Percentiles rank a stretch among this genome's conserved stretches.
Evolutionary conservation across 805 yeast genomes (phyloP).

Genomic region (Lachancea lanzarotensis): DNA sequence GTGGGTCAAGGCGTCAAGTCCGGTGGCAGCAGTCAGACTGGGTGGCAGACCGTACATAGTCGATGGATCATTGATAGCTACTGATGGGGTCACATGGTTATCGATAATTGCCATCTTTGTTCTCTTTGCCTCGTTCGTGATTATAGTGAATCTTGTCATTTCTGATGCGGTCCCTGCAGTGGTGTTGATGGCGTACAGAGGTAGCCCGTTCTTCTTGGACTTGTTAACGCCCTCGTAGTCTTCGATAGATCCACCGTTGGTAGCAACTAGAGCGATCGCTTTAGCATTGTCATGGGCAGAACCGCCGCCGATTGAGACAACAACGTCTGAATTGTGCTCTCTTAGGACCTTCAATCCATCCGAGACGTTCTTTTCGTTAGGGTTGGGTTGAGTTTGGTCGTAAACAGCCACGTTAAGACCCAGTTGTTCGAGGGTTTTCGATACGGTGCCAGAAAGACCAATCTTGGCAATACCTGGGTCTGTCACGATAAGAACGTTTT

Average conservation of each 20-base stretch:
- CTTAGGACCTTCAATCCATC: slow-evolving; percentile 16
- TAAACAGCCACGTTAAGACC: slow-evolving; percentile 16
- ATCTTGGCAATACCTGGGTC: slow-evolving; percentile 29
- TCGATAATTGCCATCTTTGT: slow-evolving; percentile 41
- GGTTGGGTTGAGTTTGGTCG: slow-evolving; percentile 24
- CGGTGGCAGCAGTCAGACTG: slow-evolving; percentile 37
- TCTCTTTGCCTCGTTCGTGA: slow-evolving; percentile 34
- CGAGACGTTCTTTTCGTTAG: slow-evolving; percentile 14
- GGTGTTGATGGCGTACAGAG: slow-evolving; percentile 40
- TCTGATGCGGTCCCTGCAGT: slow-evolving; percentile 45
- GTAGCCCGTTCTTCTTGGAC: slow-evolving; percentile 25
- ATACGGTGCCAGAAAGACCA: slow-evolving; percentile 23
- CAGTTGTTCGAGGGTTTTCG: slow-evolving; percentile 16
- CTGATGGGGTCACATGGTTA: slow-evolving; percentile 36
- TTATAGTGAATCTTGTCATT: slow-evolving; percentile 42
- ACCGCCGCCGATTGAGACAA: slow-evolving; percentile 42
- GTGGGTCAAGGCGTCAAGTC: slow-evolving; percentile 41
- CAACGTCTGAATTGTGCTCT: slow-evolving; percentile 30
- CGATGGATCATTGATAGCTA: slow-evolving; percentile 40
- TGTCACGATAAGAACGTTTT: slow-evolving; percentile 22
- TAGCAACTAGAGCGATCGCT: slow-evolving; percentile 36
- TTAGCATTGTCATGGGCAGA: slow-evolving; percentile 43
- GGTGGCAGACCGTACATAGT: slow-evolving; percentile 38
- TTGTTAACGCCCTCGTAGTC: slow-evolving; percentile 38
- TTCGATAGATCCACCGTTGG: slow-evolving; percentile 36